These are phyloP conservation scores for Umbelopsis sp. DNA, from an alignment of 192 early-diverging fungal species.

Conservation along the genomic window DNA sequence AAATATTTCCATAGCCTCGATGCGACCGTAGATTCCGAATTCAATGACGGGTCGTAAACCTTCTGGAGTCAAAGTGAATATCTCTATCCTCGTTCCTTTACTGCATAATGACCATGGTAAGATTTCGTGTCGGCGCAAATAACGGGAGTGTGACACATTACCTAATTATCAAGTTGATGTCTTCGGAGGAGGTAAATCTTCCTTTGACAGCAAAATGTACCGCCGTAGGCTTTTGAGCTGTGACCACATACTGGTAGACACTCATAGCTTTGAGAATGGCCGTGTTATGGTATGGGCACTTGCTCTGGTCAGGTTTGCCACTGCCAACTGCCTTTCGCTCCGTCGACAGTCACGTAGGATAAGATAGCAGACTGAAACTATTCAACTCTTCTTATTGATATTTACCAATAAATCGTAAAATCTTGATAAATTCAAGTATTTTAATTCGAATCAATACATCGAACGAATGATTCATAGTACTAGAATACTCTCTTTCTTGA, in stretches of 20 bases:
- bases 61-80: constrained; percentile 44
- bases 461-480: no score
- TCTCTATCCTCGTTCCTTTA: constrained; percentile 62
- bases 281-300: not conserved
- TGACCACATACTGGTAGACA: constrained; percentile 68
- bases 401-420: no score
- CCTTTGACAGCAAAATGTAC: constrained; percentile 67
- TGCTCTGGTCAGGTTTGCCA: no score
- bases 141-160: constrained; percentile 30
- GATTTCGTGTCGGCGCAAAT: not conserved
- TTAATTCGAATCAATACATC: no score
- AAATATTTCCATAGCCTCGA: constrained; percentile 56
- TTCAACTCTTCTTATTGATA: no score
- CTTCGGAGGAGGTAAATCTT: constrained; percentile 59
- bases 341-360: not conserved
- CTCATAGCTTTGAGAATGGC: constrained; percentile 8
- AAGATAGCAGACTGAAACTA: no score
- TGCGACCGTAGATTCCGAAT: constrained; percentile 69
- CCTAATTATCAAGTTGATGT: constrained; percentile 76
- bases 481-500: no score
- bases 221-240: constrained; percentile 79
- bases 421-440: no score
- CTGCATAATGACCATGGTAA: constrained; percentile 26
- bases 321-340: not conserved
- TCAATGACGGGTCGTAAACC: constrained; percentile 57